Base-by-base conservation (phyloP, 345 rosid genomes). In the Ceriops tagal region DNA sequence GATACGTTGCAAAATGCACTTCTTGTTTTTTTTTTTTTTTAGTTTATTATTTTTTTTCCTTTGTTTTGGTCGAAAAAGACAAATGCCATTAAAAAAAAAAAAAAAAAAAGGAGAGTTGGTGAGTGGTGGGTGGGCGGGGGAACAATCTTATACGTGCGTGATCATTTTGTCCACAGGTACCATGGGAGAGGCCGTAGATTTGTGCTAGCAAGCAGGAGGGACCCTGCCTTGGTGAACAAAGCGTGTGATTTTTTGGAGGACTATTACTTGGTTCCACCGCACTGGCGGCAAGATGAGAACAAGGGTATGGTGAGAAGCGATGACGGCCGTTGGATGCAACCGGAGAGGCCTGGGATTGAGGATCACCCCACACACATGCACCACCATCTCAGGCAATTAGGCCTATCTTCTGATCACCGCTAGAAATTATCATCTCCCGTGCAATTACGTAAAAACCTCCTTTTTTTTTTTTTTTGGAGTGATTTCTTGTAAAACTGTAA, bases 311-410 rank as follows among this genome's bases (percentile, higher is more conserved):
- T 88, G 1, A 76, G 87, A 75, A 79, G 76, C 66, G 43, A 77
- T 9, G 89, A 88, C 0, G 95, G 92, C 4, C 92, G 91, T 47
- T 88, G 95, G 98, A 68, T 84, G 65, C 91, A 86, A 75, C 85
- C 84, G 6, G 96, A 90, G 46, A 79, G 95, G 6, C 87, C 88
- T 0, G 81, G 77, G 22, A 76, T 87, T 26, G 87, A 88, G 20
- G 98, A 88, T 71, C 92, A 86, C 65, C 85, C 80, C 0, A 64
- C 72, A 1, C 82, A 87, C 56, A 84, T 72, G 8, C 86, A 75
- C 49, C 85, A 61, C 21, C 80, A 84, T 63, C 88, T 86, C 71
- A 64, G 52, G 15, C 77, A 79, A 59, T 65, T 89, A 39, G 76
- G 87, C 66, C 76, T 86, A 6, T 18, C 27, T n/a, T 4, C 28